Evolutionary conservation across 2,329 filamentous ascomycete genomes (phyloP).

Genomic region (Pezicula carpinea): DNA sequence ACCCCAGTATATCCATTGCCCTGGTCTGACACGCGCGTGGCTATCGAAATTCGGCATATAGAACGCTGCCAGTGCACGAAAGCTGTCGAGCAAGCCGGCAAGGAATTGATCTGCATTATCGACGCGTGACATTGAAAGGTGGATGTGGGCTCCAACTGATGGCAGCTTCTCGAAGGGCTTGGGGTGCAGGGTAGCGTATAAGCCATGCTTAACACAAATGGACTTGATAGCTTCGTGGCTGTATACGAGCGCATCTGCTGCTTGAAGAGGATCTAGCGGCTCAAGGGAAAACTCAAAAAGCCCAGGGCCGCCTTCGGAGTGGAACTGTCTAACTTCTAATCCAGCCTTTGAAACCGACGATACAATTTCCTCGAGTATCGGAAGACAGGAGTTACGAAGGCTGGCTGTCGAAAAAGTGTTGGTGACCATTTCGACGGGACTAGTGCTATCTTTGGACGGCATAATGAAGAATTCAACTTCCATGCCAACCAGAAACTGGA

Average conservation of each 20-base stretch:
- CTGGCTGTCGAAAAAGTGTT: conserved; percentile 55
- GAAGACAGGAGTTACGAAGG: conserved; percentile 53
- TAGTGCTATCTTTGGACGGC: conserved; percentile 22
- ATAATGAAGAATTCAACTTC: conserved; percentile 76
- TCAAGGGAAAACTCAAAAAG: conserved; percentile 74
- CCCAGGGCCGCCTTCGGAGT: conserved; percentile 66
- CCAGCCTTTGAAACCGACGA: conserved; percentile 52
- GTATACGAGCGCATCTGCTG: conserved; percentile 67
- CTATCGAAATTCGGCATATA: conserved; percentile 59
- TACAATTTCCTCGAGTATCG: conserved; percentile 62
- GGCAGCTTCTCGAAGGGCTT: conserved; percentile 54
- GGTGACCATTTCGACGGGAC: conserved; percentile 33
- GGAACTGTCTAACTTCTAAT: conserved; percentile 66
- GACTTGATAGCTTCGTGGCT: conserved; percentile 63
- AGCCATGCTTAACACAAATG: conserved; percentile 55
- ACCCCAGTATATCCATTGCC: conserved; percentile 75
- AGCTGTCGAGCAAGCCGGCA: conserved; percentile 61
- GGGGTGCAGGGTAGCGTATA: conserved; percentile 68
- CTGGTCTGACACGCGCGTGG: conserved; percentile 62
- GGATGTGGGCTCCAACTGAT: conserved; percentile 65
- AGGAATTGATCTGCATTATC: conserved; percentile 60
- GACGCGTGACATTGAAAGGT: conserved; percentile 56
- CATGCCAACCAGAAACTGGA: conserved; percentile 66
- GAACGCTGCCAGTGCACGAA: conserved; percentile 62
- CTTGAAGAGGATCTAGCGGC: conserved; percentile 54